Base-by-base conservation (phyloP, 768 basidiomycete species). In the Lactarius trivialis region DNA sequence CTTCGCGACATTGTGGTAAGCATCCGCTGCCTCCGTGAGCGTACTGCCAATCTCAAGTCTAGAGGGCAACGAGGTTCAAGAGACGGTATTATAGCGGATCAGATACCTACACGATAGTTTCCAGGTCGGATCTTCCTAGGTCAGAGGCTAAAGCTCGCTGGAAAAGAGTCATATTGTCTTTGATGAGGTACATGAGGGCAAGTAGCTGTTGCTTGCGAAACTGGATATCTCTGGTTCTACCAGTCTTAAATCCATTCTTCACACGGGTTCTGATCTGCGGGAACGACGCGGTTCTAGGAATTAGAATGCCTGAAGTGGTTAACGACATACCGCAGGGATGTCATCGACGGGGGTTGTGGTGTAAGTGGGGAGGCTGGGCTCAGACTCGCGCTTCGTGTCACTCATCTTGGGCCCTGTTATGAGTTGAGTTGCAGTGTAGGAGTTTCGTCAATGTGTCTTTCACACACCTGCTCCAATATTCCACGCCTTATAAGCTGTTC, bases 141-240 rank as follows among this genome's bases (percentile, higher is more conserved):
- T 94, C 92, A 7, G 71, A 63, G 2, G 73, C 71, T 64, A 91
- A 70, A 0, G 91, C 78, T 32, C 82, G 77, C 49, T 82, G 78
- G 68, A 93, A 81, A 17, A 75, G 80, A 34, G 80, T 73, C n/a
- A 74, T 68, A 70, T 94, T 91, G 73, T 94, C 91, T 70, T 89
- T 79, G 68, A 91, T 33, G 65, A 90, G 74, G 70, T 89, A 88
- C 7, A 79, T 84, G 14, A 94, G 80, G 69, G 86, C 82, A n/a
- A 85, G 78, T 26, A 94, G 77, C 74, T 92, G 90, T 49, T 83
- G 79, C 73, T 85, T 91, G 68, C 92, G 79, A 69, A 79, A 90
- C 14, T 78, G 78, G 59, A 92, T 76, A 21, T 82, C 73, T 68
- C 76, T 84, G 48, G 83, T 81, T 70, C 85, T 90, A 15, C 89